These are phyloP conservation scores for Papilionanthe hybrid DNA, from an alignment of 116 monocot genomes.

Conservation along the genomic window DNA sequence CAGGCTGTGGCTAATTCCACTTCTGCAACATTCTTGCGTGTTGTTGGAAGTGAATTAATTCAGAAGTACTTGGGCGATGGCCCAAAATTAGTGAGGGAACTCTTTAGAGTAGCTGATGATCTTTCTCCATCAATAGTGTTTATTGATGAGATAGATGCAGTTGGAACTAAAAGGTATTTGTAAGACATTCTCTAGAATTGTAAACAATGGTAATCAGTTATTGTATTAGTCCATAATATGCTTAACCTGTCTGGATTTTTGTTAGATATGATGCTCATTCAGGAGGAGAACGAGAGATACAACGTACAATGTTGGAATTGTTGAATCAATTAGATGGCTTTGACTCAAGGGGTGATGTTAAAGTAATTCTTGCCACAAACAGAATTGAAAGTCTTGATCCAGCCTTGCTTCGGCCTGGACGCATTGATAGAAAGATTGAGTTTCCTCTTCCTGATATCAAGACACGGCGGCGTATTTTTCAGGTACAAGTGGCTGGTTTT, in stretches of 20 bases:
- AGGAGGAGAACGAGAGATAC: constrained; percentile 67
- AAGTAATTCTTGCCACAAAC: constrained; percentile 69
- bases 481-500: constrained; percentile 16
- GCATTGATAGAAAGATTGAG: constrained; percentile 71
- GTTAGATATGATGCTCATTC: constrained; percentile 70
- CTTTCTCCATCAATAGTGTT: constrained; percentile 97
- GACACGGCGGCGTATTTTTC: constrained; percentile 48
- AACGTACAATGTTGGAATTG: constrained; percentile 65
- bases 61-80: constrained; percentile 90
- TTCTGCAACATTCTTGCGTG: constrained; percentile 78
- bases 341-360: constrained; percentile 66
- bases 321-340: constrained; percentile 71
- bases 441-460: constrained; percentile 69
- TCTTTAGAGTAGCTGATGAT: constrained; percentile 91
- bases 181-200: not conserved
- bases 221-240: not conserved
- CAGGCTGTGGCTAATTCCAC: constrained; percentile 86
- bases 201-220: not conserved
- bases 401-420: constrained; percentile 61
- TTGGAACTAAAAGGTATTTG: constrained; percentile 55
- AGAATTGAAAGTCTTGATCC: constrained; percentile 71
- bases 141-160: constrained; percentile 91
- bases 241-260: not conserved
- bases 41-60: constrained; percentile 68
- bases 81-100: constrained; percentile 89